These are phyloP conservation scores for Beauveria sp. DNA, from an alignment of 2,329 filamentous ascomycete genomes.

Conservation along the genomic window DNA sequence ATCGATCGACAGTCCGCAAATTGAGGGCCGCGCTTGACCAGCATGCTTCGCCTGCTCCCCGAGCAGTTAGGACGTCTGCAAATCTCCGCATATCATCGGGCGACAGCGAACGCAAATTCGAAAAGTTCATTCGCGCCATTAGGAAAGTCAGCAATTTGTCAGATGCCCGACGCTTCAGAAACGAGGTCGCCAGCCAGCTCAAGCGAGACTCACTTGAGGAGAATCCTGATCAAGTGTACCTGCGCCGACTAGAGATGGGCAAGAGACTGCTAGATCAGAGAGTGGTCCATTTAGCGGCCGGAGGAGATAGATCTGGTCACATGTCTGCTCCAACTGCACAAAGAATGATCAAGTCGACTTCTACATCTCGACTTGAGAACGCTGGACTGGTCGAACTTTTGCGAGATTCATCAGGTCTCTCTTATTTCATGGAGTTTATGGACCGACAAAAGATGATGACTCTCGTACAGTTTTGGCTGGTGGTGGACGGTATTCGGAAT, in stretches of 20 bases:
- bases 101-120: slow-evolving; percentile 88
- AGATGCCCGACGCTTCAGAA: slow-evolving; percentile 85
- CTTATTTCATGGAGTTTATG: slow-evolving; percentile 99
- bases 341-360: slow-evolving; percentile 22
- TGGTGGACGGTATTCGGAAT: slow-evolving; percentile 92
- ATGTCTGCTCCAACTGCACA: slow-evolving; percentile 19
- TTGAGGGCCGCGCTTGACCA: slow-evolving; percentile 87
- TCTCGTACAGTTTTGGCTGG: slow-evolving; percentile 95
- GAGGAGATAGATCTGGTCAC: slow-evolving; percentile 43
- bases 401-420: slow-evolving; percentile 80
- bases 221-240: slow-evolving; percentile 74
- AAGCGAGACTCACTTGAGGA: slow-evolving; percentile 75
- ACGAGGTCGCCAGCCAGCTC: slow-evolving; percentile 84
- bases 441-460: slow-evolving; percentile 81
- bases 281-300: slow-evolving; percentile 70
- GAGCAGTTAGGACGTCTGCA: slow-evolving; percentile 52
- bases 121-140: slow-evolving; percentile 86
- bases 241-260: slow-evolving; percentile 84
- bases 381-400: slow-evolving; percentile 78
- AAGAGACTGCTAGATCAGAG: slow-evolving; percentile 86
- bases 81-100: slow-evolving; percentile 74
- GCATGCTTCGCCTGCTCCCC: slow-evolving; percentile 77
- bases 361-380: slow-evolving; percentile 61
- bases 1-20: slow-evolving; percentile 89
- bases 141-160: slow-evolving; percentile 84